Evolutionary conservation across 345 rosid species (phyloP).

Genomic region (Trapa incisa): DNA sequence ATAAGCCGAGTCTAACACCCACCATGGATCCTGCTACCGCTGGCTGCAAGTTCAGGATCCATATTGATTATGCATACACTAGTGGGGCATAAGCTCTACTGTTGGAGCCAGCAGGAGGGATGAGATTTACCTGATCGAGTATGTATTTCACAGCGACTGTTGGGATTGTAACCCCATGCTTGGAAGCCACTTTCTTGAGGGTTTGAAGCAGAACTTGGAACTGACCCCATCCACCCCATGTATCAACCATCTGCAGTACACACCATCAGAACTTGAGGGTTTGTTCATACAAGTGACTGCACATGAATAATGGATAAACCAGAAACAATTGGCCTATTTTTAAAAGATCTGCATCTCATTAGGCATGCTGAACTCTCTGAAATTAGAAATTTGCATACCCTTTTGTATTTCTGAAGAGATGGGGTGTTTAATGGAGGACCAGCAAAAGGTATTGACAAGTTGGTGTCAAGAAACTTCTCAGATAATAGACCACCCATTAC

Average conservation of each 20-base stretch:
- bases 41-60: constrained; percentile 29
- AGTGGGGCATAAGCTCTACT: not conserved
- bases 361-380: not conserved
- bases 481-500: constrained; percentile 94
- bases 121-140: constrained; percentile 52
- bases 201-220: constrained; percentile 70
- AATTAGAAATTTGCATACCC: constrained; percentile 28
- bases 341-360: too few species aligned
- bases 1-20: constrained; percentile 77
- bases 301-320: not conserved
- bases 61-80: not conserved
- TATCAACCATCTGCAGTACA: constrained; percentile 71
- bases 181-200: constrained; percentile 50
- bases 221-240: constrained; percentile 95
- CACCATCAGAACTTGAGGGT: not conserved
- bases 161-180: constrained; percentile 81
- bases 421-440: constrained; percentile 80
- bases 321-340: not conserved
- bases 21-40: constrained; percentile 92
- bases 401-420: constrained; percentile 87
- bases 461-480: constrained; percentile 83
- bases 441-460: constrained; percentile 71
- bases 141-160: constrained; percentile 79
- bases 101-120: not conserved
- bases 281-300: not conserved